Evolutionary conservation across 352 stramenopile species (phyloP).

Genomic region (Phytophthora parvispora): DNA sequence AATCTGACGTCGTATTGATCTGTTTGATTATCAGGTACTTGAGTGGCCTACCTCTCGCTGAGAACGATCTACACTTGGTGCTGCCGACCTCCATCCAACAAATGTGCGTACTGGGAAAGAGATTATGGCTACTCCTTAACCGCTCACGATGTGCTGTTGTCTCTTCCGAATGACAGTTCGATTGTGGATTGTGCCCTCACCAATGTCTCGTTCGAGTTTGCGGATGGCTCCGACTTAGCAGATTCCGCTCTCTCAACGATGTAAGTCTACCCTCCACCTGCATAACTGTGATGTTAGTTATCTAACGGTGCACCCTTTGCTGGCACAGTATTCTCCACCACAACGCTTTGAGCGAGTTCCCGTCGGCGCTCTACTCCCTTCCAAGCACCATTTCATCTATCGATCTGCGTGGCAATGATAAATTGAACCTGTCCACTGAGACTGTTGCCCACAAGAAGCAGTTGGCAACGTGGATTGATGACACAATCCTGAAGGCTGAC

Average conservation of each 20-base stretch:
- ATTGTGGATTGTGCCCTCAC: slow-evolving; percentile 54
- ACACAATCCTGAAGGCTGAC: slow-evolving; percentile 45
- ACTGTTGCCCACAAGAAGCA: slow-evolving; percentile 28
- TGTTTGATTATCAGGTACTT: slow-evolving; percentile 43
- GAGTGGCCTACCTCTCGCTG: slow-evolving; percentile 47
- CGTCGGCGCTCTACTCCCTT: slow-evolving; percentile 14
- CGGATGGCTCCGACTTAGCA: slow-evolving; percentile 29
- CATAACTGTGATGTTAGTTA: neutral
- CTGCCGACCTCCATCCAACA: slow-evolving; percentile 55
- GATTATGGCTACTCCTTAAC: too few species aligned
- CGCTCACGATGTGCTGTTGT: too few species aligned
- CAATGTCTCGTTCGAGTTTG: slow-evolving; percentile 53
- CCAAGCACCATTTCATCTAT: slow-evolving; percentile 33
- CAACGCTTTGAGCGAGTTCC: slow-evolving; percentile 40
- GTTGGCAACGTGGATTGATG: slow-evolving; percentile 44
- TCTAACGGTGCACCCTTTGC: neutral
- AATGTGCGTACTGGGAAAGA: slow-evolving; percentile 34
- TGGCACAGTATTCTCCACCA: slow-evolving; percentile 51
- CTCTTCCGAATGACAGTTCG: slow-evolving; percentile 22
- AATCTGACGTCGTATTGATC: slow-evolving; percentile 6
- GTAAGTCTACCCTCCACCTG: slow-evolving; percentile 17
- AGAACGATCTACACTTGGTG: slow-evolving; percentile 45
- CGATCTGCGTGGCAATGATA: slow-evolving; percentile 52
- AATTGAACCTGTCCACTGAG: slow-evolving; percentile 43
- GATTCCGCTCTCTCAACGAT: slow-evolving; percentile 34